Percentiles rank a stretch among this genome's conserved stretches.
Conservation (phyloP, 345 rosid genomes). For the Capsella bursapastoris region DNA sequence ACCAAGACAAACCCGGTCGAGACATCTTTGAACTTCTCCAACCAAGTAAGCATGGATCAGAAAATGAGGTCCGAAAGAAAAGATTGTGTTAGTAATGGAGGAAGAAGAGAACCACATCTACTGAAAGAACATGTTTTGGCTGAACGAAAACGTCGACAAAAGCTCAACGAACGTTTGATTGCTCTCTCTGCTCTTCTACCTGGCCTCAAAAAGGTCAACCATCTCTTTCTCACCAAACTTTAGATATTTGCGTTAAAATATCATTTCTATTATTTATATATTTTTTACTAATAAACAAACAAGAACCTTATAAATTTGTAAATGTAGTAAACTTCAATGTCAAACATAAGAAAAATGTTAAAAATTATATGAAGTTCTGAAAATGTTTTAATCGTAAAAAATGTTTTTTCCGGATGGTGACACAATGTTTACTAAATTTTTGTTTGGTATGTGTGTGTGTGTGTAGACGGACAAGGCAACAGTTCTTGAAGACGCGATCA, state of each 20-base stretch:
- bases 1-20: slow-evolving; percentile 12
- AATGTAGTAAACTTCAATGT: not conserved
- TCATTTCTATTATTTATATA: not conserved
- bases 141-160: slow-evolving; percentile 83
- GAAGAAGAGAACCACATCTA: slow-evolving; percentile 41
- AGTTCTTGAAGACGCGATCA: slow-evolving; percentile 74
- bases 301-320: not conserved
- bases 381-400: not conserved
- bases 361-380: not conserved
- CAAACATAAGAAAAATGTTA: not conserved
- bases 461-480: slow-evolving; percentile 57
- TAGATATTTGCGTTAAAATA: not conserved
- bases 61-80: slow-evolving; percentile 25
- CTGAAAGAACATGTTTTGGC: slow-evolving; percentile 80
- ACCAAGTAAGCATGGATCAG: slow-evolving; percentile 11
- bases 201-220: slow-evolving; percentile 66
- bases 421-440: not conserved
- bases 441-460: not conserved
- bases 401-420: not conserved
- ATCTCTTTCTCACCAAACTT: slow-evolving; percentile 20
- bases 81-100: slow-evolving; percentile 29
- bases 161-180: slow-evolving; percentile 73
- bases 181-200: slow-evolving; percentile 84
- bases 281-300: not conserved
- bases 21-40: slow-evolving; percentile 38